Percentiles rank a stretch among this genome's conserved stretches.
These are phyloP conservation scores for Mycosphaerelloides madeirae DNA, from an alignment of 2,329 filamentous ascomycete genomes.

Conservation along the genomic window DNA sequence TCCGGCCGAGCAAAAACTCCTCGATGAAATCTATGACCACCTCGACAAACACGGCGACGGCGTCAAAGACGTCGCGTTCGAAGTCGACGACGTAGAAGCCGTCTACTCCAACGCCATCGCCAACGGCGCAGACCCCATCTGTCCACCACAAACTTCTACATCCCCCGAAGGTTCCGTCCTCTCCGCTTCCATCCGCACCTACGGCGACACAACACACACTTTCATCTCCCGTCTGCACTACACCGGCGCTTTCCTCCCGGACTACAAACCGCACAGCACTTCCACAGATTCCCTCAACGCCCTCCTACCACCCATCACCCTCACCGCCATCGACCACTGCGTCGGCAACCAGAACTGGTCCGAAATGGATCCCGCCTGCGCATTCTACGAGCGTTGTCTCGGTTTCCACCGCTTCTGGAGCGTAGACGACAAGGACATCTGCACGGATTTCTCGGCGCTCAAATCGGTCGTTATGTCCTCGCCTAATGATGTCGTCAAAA, in stretches of 20 bases:
- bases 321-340: constrained; percentile 86
- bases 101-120: constrained; percentile 71
- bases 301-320: constrained; percentile 59
- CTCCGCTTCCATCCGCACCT: constrained; percentile 78
- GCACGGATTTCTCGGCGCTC: constrained; percentile 85
- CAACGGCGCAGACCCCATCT: constrained; percentile 58
- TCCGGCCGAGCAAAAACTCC: constrained; percentile 57
- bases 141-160: constrained; percentile 50
- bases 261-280: constrained; percentile 58
- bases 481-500: constrained; percentile 79
- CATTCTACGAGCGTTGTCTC: constrained; percentile 79
- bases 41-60: constrained; percentile 85
- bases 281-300: constrained; percentile 42
- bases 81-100: constrained; percentile 80
- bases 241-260: constrained; percentile 73
- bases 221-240: constrained; percentile 72
- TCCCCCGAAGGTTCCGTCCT: constrained; percentile 63
- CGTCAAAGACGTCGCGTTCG: constrained; percentile 91
- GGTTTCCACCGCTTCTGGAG: constrained; percentile 97
- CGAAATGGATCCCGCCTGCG: constrained; percentile 66
- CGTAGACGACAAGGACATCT: constrained; percentile 88
- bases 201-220: constrained; percentile 93
- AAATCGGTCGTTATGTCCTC: constrained; percentile 88
- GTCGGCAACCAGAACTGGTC: constrained; percentile 97
- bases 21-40: constrained; percentile 75